phyloP scores from a whole-genome alignment of 306 rosid genomes.

The Mimosa pudica region DNA sequence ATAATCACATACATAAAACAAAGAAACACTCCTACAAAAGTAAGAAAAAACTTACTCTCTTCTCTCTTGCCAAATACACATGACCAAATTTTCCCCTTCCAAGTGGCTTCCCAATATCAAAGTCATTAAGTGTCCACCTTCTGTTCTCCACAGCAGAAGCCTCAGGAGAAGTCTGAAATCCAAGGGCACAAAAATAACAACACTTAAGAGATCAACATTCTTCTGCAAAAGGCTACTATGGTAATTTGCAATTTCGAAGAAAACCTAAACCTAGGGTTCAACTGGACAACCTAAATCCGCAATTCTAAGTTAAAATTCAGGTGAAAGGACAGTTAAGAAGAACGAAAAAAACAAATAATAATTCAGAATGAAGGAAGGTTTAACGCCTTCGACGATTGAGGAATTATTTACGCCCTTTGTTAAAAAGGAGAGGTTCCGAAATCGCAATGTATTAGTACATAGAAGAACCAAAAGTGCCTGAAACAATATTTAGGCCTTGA shows the following conservation, averaged over 20 bases:
- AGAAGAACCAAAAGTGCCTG: neutral
- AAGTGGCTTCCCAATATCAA: conserved; percentile 94
- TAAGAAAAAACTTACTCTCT: conserved; percentile 56
- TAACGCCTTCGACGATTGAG: neutral
- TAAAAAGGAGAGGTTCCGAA: conserved; percentile 14
- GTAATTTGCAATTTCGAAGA: neutral
- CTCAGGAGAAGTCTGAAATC: conserved; percentile 62
- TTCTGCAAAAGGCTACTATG: neutral
- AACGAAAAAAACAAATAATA: neutral
- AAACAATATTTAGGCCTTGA: neutral
- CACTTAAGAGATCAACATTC: neutral
- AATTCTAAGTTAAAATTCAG: neutral
- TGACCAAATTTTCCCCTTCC: conserved; percentile 99
- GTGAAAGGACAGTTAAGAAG: neutral
- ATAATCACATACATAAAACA: conserved; percentile 6
- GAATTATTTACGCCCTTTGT: conserved; percentile 4
- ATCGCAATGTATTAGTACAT: neutral
- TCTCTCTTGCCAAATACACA: conserved; percentile 97
- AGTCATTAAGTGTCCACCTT: conserved; percentile 92
- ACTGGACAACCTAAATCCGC: neutral
- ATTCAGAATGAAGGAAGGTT: neutral
- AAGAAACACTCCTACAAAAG: neutral
- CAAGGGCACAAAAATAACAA: conserved; percentile 12
- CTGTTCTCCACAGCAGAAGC: conserved; percentile 64
- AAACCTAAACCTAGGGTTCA: neutral